These are phyloP conservation scores for Fusarium sp. DNA, from an alignment of 2,329 filamentous ascomycete species.

Conservation along the genomic window DNA sequence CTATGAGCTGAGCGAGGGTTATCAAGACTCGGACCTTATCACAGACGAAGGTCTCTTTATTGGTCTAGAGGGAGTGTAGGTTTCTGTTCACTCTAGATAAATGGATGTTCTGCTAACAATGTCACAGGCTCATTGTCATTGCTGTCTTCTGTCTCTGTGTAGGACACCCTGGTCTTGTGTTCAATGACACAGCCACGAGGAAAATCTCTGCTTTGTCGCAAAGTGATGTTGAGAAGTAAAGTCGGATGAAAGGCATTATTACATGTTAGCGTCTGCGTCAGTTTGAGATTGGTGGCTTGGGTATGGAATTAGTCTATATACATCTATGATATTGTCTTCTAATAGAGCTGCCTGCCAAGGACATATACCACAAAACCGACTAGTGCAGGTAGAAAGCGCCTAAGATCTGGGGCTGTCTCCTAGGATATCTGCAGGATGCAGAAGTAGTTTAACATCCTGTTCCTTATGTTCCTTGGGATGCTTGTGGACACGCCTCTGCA, in stretches of 20 bases:
- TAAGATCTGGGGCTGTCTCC: neutral
- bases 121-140: conserved; percentile 48
- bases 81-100: neutral
- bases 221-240: conserved; percentile 23
- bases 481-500: neutral
- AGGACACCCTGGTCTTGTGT: conserved; percentile 53
- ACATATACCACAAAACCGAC: neutral
- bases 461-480: neutral
- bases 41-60: conserved; percentile 64
- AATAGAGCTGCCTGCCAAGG: neutral
- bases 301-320: neutral
- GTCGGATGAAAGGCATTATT: neutral
- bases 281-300: fast-evolving
- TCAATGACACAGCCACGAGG: conserved; percentile 11
- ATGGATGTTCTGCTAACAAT: conserved; percentile 6
- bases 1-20: conserved; percentile 72
- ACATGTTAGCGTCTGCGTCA: fast-evolving
- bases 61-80: conserved; percentile 62
- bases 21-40: conserved; percentile 64
- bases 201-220: conserved; percentile 8
- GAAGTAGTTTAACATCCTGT: neutral
- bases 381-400: neutral
- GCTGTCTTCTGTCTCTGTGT: conserved; percentile 53
- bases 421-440: neutral
- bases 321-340: neutral